Conservation (phyloP, 345 rosid species). For the Psidium guajava region DNA sequence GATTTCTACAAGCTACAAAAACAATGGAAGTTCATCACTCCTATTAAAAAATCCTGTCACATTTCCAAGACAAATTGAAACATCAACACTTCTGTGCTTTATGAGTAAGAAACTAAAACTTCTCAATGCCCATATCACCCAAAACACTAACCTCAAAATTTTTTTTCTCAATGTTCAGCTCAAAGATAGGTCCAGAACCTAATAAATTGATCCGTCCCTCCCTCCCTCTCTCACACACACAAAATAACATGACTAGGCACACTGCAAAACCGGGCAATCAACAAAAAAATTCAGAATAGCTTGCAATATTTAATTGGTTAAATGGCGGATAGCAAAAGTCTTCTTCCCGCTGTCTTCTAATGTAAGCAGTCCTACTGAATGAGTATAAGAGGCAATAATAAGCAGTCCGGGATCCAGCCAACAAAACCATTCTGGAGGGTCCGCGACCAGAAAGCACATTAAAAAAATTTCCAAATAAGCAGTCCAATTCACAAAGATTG, state of each 20-base stretch:
- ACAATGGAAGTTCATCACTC: neutral
- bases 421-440: neutral
- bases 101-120: neutral
- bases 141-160: neutral
- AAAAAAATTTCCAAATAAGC: neutral
- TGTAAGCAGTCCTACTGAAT: neutral
- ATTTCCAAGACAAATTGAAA: neutral
- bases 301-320: neutral
- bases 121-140: neutral
- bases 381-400: neutral
- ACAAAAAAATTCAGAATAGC: neutral
- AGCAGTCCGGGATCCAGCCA: neutral
- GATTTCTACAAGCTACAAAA: neutral
- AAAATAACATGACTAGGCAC: neutral
- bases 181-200: neutral
- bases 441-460: neutral
- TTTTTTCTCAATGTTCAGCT: neutral
- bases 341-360: neutral
- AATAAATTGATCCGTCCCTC: neutral
- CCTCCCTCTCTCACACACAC: neutral
- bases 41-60: neutral
- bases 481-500: neutral
- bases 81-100: neutral
- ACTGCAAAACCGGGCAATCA: neutral
- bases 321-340: neutral